Conservation (phyloP, 306 rosid species). For the Luffa aegyptiaca region DNA sequence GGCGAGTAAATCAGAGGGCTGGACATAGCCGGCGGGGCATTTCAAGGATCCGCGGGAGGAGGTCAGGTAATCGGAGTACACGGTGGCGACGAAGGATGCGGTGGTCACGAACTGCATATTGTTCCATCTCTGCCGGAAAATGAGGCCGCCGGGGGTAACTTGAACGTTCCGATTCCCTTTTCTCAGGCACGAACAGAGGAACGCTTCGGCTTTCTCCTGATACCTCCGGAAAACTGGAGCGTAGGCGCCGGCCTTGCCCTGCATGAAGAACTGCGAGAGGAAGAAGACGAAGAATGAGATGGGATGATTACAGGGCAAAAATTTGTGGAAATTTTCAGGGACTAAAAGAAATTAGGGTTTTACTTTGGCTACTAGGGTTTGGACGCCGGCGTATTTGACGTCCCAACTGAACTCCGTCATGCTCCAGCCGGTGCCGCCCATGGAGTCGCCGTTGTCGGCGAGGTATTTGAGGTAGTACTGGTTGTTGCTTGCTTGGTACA, state of each 20-base stretch:
- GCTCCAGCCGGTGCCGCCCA: slow-evolving; percentile 94
- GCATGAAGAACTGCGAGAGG: slow-evolving; percentile 55
- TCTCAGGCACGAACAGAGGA: slow-evolving; percentile 77
- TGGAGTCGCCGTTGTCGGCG: slow-evolving; percentile 63
- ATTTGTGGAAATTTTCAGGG: too few relatives aligned
- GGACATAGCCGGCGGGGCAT: slow-evolving; percentile 54
- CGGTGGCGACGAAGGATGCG: slow-evolving; percentile 70
- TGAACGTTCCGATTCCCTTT: slow-evolving; percentile 54
- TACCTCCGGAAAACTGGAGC: slow-evolving; percentile 53
- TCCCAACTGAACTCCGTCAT: slow-evolving; percentile 97
- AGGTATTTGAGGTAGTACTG: slow-evolving; percentile 72
- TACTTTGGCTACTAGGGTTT: slow-evolving; percentile 84
- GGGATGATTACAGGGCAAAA: not conserved
- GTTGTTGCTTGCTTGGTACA: slow-evolving; percentile 78
- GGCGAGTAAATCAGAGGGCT: slow-evolving; percentile 54
- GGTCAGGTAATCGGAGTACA: slow-evolving; percentile 79
- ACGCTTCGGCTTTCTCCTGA: slow-evolving; percentile 64
- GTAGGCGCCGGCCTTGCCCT: slow-evolving; percentile 67
- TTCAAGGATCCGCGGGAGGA: slow-evolving; percentile 37
- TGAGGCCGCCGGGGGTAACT: slow-evolving; percentile 90
- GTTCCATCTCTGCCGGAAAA: slow-evolving; percentile 88
- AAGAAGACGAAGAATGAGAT: not conserved
- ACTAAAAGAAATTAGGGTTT: not conserved
- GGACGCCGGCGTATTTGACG: slow-evolving; percentile 85
- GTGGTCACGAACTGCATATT: slow-evolving; percentile 89